Evolutionary conservation across 768 basidiomycete genomes (phyloP), one percentile per base, ranked within the genome.

Genomic region (Boletus pseudopeckii): DNA sequence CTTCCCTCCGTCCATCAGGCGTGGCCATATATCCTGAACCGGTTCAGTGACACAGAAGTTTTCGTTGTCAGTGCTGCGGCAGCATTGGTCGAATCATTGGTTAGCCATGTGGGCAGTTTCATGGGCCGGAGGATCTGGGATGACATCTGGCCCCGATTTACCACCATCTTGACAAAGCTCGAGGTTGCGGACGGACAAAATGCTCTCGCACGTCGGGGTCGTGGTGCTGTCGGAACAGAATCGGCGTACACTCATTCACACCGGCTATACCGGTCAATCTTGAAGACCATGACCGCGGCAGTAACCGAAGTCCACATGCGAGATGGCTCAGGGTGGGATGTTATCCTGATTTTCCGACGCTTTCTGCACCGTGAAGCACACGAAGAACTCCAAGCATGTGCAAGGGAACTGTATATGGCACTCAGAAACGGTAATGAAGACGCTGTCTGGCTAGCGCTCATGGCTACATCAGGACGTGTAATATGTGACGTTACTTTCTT

Each of bases 1-100:
- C 79, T 98, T 38, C 90, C 93, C 2, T 79, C 88, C 5, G 81
- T 98, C 34, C 90, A 98, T 69, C 80, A 81, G 20, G 88, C 90
- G 2, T 99, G 97, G 97, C 92, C 92, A n/a, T 91, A 87, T 68
- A 83, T 99, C 60, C 72, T 98, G 51, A 92, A 92, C 60, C 81
- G 96, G 8, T 76, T 98, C 13, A 66, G 69, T 14, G 91, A 93
- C 63, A 41, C 76, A 0, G 88, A 94, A 64, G 73, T 84, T 0
- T 94, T 84, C 61, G 92, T 98, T 28, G 81, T 93, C 56, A 80
- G 81, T 50, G 87, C 88, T 22, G 86, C 92, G 1, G 85, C 88
- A 1, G 72, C 71, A 4, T 73, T 97, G 41, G 73, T 98, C n/a
- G 88, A 90, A 59, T 72, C 80, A 1, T 75, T 99, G 37, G 80